Conservation (phyloP, 257 asterid species). For the Lantana camara region DNA sequence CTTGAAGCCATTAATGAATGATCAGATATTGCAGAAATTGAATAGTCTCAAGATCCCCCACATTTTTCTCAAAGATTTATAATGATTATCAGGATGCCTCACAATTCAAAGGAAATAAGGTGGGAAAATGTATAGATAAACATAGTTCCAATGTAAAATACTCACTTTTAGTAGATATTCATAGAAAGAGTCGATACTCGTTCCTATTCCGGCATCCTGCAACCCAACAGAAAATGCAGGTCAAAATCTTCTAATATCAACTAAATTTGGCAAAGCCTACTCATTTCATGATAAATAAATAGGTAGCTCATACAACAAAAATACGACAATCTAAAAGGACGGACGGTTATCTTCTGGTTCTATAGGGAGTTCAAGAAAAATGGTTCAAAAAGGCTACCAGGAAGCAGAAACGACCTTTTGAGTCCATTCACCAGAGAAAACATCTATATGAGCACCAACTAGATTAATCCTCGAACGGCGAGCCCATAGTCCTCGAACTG, state of each 20-base stretch:
- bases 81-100: neutral
- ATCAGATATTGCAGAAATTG: slow-evolving; percentile 10
- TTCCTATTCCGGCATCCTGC: slow-evolving; percentile 99
- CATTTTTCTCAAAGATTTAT: neutral
- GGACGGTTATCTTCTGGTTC: neutral
- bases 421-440: slow-evolving; percentile 99
- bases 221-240: slow-evolving; percentile 35
- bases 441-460: slow-evolving; percentile 99
- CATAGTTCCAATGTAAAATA: slow-evolving; percentile 25
- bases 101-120: slow-evolving; percentile 3
- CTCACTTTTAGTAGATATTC: slow-evolving; percentile 94
- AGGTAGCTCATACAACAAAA: neutral
- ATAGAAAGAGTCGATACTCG: slow-evolving; percentile 97
- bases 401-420: slow-evolving; percentile 73
- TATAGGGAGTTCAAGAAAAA: slow-evolving; percentile 4
- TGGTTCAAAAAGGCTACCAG: slow-evolving; percentile 20
- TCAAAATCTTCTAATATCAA: slow-evolving; percentile 30
- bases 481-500: slow-evolving; percentile 98
- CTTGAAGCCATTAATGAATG: slow-evolving; percentile 43
- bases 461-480: slow-evolving; percentile 95
- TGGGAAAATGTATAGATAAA: slow-evolving; percentile 2
- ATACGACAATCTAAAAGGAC: slow-evolving; percentile 1
- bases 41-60: slow-evolving; percentile 4
- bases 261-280: slow-evolving; percentile 13
- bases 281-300: slow-evolving; percentile 1